phyloP scores from a whole-genome alignment of 2,329 filamentous ascomycete genomes.

The Lecanicillium sp. region DNA sequence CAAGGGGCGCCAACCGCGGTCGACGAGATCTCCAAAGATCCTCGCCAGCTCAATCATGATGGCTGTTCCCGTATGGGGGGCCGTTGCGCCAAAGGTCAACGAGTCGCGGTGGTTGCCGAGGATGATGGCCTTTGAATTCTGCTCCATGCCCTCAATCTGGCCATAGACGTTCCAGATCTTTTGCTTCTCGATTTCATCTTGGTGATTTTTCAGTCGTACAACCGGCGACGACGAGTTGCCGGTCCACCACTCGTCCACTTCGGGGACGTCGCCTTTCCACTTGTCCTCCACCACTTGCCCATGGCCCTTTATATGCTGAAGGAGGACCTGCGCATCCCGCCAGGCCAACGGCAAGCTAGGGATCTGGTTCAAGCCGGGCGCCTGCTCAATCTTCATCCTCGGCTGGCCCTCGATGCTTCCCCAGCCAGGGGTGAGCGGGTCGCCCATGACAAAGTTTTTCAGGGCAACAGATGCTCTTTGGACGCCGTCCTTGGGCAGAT shows the following conservation, averaged over 20 bases:
- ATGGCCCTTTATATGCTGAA: constrained; percentile 68
- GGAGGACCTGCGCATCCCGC: constrained; percentile 75
- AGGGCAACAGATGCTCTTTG: constrained; percentile 76
- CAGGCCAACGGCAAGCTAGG: constrained; percentile 86
- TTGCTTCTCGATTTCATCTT: constrained; percentile 76
- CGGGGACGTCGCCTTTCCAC: constrained; percentile 73
- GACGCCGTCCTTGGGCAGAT: constrained; percentile 73
- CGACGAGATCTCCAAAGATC: constrained; percentile 71
- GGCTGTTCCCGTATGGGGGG: constrained; percentile 82
- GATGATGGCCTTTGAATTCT: constrained; percentile 74
- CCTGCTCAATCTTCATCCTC: constrained; percentile 62
- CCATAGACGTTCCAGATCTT: constrained; percentile 90
- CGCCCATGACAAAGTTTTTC: constrained; percentile 76
- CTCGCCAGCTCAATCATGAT: constrained; percentile 84
- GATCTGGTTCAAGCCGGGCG: constrained; percentile 68
- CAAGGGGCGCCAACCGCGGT: constrained; percentile 78
- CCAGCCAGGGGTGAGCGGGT: constrained; percentile 86
- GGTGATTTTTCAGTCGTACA: constrained; percentile 76
- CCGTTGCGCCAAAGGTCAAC: constrained; percentile 81
- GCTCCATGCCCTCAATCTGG: constrained; percentile 75
- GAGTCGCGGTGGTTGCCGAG: constrained; percentile 91
- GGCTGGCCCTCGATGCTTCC: constrained; percentile 60
- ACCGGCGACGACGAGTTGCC: constrained; percentile 67
- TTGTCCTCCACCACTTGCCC: constrained; percentile 60
- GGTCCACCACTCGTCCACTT: constrained; percentile 75